These are phyloP conservation scores for Ceratorhiza oryzae-sativae DNA, from an alignment of 1,284 basidiomycete species.

Conservation along the genomic window DNA sequence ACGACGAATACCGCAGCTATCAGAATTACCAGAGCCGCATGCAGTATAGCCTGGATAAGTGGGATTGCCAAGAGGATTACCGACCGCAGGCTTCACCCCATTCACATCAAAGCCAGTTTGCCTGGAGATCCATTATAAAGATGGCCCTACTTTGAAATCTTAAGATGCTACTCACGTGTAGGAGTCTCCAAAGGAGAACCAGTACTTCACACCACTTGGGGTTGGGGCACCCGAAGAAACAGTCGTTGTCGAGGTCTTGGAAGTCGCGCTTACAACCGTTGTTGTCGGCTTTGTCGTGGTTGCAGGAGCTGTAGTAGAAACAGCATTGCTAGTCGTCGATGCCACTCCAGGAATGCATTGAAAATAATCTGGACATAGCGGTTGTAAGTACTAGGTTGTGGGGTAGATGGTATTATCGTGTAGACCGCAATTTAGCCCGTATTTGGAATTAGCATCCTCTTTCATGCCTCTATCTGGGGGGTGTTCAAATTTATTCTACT, in stretches of 20 bases:
- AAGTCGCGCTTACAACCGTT: conserved; percentile 20
- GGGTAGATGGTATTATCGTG: too few species aligned
- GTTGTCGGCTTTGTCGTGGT: conserved; percentile 24
- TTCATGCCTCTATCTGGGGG: too few species aligned
- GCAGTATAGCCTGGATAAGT: conserved; percentile 40
- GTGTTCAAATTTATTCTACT: background rate
- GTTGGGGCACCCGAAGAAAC: conserved; percentile 20
- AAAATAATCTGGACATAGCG: conserved; percentile 6
- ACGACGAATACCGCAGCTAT: too few species aligned
- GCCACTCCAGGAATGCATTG: conserved; percentile 26
- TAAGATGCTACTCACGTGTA: conserved; percentile 32
- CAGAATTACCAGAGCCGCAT: conserved; percentile 40
- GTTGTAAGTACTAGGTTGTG: too few species aligned
- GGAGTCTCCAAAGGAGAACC: conserved; percentile 43
- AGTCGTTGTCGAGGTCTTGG: conserved; percentile 31
- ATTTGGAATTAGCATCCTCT: too few species aligned
- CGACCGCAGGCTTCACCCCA: conserved; percentile 26
- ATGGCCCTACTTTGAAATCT: background rate
- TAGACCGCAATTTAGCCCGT: too few species aligned
- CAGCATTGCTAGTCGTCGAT: background rate
- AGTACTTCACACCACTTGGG: conserved; percentile 36
- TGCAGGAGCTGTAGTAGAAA: background rate
- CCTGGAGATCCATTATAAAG: background rate
- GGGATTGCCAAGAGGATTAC: conserved; percentile 39
- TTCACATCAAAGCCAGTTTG: conserved; percentile 38